These are phyloP conservation scores for Eucalyptus erythrocorys DNA, from an alignment of 345 rosid species.

Conservation along the genomic window DNA sequence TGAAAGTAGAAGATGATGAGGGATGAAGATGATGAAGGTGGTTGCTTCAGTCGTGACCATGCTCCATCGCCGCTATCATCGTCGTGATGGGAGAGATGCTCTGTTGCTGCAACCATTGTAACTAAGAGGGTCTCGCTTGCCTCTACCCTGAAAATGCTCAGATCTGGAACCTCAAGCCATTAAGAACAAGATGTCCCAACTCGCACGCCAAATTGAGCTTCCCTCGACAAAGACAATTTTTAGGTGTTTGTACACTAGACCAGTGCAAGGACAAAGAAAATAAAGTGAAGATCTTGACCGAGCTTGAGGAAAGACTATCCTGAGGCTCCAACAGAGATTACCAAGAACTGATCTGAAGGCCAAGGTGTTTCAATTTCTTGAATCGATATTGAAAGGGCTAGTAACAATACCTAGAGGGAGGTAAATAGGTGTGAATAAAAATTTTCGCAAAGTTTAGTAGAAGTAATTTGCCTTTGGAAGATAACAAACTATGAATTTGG, in stretches of 20 bases:
- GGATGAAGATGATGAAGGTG: background rate
- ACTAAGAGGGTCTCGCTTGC: background rate
- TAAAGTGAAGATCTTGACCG: conserved; percentile 9
- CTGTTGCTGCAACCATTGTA: background rate
- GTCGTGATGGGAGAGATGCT: background rate
- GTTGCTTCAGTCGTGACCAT: background rate
- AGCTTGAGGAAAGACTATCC: conserved; percentile 18
- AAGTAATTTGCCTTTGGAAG: no score
- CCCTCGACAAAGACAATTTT: conserved; percentile 15
- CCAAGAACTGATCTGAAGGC: background rate
- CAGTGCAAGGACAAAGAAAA: conserved; percentile 14
- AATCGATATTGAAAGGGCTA: no score
- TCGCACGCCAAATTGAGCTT: conserved; percentile 8
- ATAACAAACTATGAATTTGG: no score
- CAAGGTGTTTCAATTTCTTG: conserved; percentile 29
- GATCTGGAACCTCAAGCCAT: conserved; percentile 1
- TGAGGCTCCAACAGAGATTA: conserved; percentile 31
- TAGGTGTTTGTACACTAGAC: conserved; percentile 5
- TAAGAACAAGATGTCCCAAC: conserved; percentile 21
- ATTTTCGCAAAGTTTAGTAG: no score
- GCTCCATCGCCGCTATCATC: background rate
- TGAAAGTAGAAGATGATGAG: background rate
- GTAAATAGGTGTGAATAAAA: no score
- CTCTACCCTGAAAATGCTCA: background rate
- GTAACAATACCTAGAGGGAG: no score